Conservation (phyloP, 2,329 filamentous ascomycete genomes). For the Herpotrichia juniperi region DNA sequence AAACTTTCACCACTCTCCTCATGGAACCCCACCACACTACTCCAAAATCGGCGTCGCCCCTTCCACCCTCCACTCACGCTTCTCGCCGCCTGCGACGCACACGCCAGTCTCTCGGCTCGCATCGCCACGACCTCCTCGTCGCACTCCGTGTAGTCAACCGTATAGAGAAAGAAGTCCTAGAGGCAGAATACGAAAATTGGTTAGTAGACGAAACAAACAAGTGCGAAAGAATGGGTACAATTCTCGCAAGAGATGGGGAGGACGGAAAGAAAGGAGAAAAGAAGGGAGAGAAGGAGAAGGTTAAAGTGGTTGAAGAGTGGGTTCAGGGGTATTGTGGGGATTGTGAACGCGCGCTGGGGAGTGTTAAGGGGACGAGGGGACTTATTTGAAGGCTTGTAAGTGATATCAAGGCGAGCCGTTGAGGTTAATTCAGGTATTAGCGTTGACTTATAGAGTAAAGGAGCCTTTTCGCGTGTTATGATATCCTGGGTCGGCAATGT, state of each 20-base stretch:
- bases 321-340: slow-evolving; percentile 68
- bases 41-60: slow-evolving; percentile 19
- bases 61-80: slow-evolving; percentile 33
- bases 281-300: slow-evolving; percentile 45
- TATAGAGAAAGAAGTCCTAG: slow-evolving; percentile 84
- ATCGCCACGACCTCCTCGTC: slow-evolving; percentile 89
- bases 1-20: slow-evolving; percentile 46
- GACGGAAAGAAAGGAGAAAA: slow-evolving; percentile 15
- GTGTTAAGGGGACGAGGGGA: not conserved
- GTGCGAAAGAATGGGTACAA: slow-evolving; percentile 68
- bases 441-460: not conserved
- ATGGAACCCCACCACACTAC: slow-evolving; percentile 22
- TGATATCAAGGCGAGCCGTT: too few relatives aligned
- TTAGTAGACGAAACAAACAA: slow-evolving; percentile 76
- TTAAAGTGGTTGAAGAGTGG: slow-evolving; percentile 58
- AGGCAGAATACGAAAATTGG: slow-evolving; percentile 94
- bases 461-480: not conserved
- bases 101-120: slow-evolving; percentile 80
- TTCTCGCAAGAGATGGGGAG: slow-evolving; percentile 52
- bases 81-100: slow-evolving; percentile 71
- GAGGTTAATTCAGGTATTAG: too few relatives aligned
- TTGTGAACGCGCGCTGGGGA: slow-evolving; percentile 54
- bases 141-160: slow-evolving; percentile 89
- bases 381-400: not conserved
- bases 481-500: not conserved